A percentile compares a stretch with the other conserved stretches of the same genome.
These are phyloP conservation scores for Pichia sp. DNA, from an alignment of 1,139 yeast genomes.

Conservation along the genomic window DNA sequence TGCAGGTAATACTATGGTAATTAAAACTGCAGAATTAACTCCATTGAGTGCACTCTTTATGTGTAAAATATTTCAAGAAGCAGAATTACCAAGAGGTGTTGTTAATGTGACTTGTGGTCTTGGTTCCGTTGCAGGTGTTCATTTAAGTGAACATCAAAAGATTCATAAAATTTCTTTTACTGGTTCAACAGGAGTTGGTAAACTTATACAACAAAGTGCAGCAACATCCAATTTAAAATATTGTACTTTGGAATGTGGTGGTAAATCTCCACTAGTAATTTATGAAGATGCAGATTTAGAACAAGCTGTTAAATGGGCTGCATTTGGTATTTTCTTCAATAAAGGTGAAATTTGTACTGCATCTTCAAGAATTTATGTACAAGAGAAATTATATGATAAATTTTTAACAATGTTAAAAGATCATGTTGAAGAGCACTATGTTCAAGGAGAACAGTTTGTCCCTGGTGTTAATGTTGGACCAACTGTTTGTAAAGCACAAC, in stretches of 20 bases:
- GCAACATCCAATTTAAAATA: conserved; percentile 43
- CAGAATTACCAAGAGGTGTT: conserved; percentile 55
- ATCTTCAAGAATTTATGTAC: conserved; percentile 48
- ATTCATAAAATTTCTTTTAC: conserved; percentile 52
- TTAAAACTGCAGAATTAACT: conserved; percentile 52
- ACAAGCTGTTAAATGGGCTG: conserved; percentile 56
- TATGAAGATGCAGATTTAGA: conserved; percentile 52
- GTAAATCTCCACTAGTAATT: conserved; percentile 50
- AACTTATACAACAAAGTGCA: conserved; percentile 47
- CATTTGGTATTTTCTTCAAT: conserved; percentile 48
- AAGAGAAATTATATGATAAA: conserved; percentile 32
- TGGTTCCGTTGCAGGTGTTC: conserved; percentile 47
- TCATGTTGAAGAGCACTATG: conserved; percentile 42
- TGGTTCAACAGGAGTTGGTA: conserved; percentile 53
- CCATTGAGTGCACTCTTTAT: conserved; percentile 47
- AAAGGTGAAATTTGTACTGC: conserved; percentile 58
- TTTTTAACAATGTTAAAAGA: conserved; percentile 42
- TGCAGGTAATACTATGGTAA: conserved; percentile 50
- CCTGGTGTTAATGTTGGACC: conserved; percentile 65
- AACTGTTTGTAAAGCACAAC: conserved; percentile 59
- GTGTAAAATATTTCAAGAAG: conserved; percentile 40
- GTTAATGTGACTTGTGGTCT: conserved; percentile 47
- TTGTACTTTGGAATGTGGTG: conserved; percentile 60
- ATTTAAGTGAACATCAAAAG: conserved; percentile 42
- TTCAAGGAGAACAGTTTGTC: conserved; percentile 53